These are phyloP conservation scores for Carex myosuroides DNA, from an alignment of 176 grass and related monocot species.

Conservation along the genomic window DNA sequence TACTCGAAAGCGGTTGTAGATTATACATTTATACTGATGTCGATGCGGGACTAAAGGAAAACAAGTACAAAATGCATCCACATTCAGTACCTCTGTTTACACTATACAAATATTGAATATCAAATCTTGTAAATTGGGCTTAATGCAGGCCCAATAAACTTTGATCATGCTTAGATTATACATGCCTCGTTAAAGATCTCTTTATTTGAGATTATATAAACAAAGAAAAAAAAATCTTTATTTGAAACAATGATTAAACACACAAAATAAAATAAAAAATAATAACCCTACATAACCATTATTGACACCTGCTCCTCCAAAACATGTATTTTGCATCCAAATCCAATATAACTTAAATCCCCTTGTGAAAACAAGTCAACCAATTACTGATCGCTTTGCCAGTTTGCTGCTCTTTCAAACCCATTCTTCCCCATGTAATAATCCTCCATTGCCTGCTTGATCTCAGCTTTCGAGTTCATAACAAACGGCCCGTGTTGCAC, in stretches of 20 bases:
- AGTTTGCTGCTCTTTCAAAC: constrained; percentile 56
- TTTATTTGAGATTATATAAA: too few species aligned
- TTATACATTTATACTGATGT: too few species aligned
- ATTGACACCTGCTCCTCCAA: neutral
- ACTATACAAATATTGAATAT: too few species aligned
- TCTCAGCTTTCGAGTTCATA: constrained; percentile 71
- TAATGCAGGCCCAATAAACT: too few species aligned
- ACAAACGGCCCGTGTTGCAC: constrained; percentile 72
- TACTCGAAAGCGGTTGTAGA: too few species aligned
- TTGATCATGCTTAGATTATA: too few species aligned
- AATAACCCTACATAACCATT: neutral
- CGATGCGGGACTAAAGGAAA: too few species aligned
- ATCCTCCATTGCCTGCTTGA: constrained; percentile 68
- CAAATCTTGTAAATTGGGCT: too few species aligned
- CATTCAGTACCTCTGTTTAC: too few species aligned
- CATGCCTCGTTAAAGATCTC: too few species aligned
- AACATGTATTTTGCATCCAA: neutral
- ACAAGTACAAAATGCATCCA: too few species aligned
- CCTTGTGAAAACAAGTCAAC: neutral
- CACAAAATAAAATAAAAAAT: neutral
- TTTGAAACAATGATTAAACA: neutral
- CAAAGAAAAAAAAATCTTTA: neutral
- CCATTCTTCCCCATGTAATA: constrained; percentile 55
- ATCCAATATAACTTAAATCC: neutral
- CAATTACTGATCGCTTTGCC: constrained; percentile 24